Conservation (phyloP, 2,329 filamentous ascomycete species). For the Cyclaneusma minus region DNA sequence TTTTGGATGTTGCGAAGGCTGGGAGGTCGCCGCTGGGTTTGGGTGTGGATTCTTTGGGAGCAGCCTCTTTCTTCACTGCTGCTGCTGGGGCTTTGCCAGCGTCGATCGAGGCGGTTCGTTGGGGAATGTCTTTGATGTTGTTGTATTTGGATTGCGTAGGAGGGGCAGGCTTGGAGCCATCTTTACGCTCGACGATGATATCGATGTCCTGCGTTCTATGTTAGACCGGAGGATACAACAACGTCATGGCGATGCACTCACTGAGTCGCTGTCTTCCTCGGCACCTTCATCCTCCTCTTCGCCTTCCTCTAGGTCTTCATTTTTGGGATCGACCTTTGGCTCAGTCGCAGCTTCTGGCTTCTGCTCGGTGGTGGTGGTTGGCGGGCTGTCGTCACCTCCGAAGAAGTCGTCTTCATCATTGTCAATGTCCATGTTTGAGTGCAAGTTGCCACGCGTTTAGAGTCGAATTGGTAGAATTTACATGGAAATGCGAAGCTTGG, state of each 20-base stretch:
- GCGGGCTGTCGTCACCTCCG: slow-evolving; percentile 38
- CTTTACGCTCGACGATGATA: slow-evolving; percentile 52
- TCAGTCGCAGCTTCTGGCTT: slow-evolving; percentile 10
- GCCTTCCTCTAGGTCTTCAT: slow-evolving; percentile 1
- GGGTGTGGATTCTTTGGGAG: slow-evolving; percentile 18
- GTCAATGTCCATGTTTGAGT: slow-evolving; percentile 43
- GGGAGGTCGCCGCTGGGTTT: slow-evolving; percentile 33
- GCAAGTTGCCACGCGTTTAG: slow-evolving; percentile 4
- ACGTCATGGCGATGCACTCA: slow-evolving; percentile 14
- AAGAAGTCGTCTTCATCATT: slow-evolving; percentile 57
- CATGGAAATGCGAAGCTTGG: neutral
- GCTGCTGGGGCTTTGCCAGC: slow-evolving; percentile 28
- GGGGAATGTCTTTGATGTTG: slow-evolving; percentile 49
- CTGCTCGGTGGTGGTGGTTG: slow-evolving; percentile 7
- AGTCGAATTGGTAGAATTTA: neutral
- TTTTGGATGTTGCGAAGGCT: slow-evolving; percentile 61
- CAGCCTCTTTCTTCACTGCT: slow-evolving; percentile 28
- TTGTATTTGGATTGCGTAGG: slow-evolving; percentile 47
- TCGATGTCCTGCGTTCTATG: slow-evolving; percentile 38
- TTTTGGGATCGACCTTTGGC: slow-evolving; percentile 11
- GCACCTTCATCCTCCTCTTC: neutral
- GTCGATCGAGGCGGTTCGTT: slow-evolving; percentile 39
- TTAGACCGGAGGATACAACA: slow-evolving; percentile 6
- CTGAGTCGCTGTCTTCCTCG: slow-evolving; percentile 38
- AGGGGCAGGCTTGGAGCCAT: slow-evolving; percentile 43